A percentile compares a stretch with the other conserved stretches of the same genome.
phyloP scores from a whole-genome alignment of 352 stramenopile species.

The Elongisporangium anandrum region DNA sequence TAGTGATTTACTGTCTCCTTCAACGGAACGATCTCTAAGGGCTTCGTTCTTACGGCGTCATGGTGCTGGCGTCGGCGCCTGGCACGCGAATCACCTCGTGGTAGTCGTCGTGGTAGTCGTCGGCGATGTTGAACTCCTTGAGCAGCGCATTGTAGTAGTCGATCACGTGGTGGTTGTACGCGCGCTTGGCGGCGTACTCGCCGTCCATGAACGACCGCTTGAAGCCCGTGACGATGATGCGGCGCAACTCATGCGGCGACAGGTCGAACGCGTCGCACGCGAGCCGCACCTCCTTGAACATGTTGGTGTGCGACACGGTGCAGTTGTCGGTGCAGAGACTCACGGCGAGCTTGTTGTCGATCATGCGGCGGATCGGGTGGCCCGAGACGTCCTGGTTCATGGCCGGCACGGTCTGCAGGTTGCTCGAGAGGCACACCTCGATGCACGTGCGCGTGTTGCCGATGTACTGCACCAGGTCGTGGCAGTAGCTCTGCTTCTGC shows the following conservation, averaged over 20 bases:
- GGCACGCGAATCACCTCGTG: background rate
- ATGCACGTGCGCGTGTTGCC: constrained; percentile 77
- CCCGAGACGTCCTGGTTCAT: constrained; percentile 64
- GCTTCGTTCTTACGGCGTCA: background rate
- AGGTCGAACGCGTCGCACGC: constrained; percentile 79
- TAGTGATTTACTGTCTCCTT: no score
- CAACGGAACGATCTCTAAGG: no score
- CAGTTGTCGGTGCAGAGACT: constrained; percentile 87
- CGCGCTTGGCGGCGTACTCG: constrained; percentile 70
- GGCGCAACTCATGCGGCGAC: constrained; percentile 60
- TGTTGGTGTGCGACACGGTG: constrained; percentile 83
- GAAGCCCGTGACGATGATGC: constrained; percentile 81
- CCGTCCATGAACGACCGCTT: constrained; percentile 84
- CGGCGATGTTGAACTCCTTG: constrained; percentile 60
- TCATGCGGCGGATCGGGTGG: constrained; percentile 79
- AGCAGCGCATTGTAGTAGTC: constrained; percentile 83
- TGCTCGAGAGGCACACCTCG: constrained; percentile 86
- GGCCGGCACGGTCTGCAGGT: constrained; percentile 81
- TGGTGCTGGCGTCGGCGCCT: background rate
- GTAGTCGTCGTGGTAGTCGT: constrained; percentile 4
- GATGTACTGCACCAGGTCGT: constrained; percentile 82
- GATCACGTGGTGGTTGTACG: constrained; percentile 84
- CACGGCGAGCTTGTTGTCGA: constrained; percentile 78
- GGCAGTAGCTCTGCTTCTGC: constrained; percentile 57
- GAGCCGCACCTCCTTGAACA: constrained; percentile 77